Percentiles rank a stretch among this genome's conserved stretches.
Evolutionary conservation across 495 filamentous ascomycete genomes (phyloP).

Genomic region (Diplogelasinospora grovesii): DNA sequence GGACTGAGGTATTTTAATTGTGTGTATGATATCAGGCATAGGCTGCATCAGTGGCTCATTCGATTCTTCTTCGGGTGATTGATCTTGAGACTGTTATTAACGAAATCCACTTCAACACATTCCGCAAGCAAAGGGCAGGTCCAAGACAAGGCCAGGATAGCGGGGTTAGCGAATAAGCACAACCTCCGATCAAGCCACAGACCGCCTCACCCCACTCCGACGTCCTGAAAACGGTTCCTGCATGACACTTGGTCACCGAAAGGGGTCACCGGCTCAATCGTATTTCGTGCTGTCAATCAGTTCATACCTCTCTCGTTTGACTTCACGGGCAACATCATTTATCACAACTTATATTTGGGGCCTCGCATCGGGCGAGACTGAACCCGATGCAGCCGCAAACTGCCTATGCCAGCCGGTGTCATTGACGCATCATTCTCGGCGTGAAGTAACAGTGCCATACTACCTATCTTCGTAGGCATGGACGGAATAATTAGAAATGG

Average conservation of each 20-base stretch:
- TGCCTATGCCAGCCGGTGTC: background rate
- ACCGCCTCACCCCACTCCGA: too few relatives aligned
- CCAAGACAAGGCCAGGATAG: too few relatives aligned
- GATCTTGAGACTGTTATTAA: too few relatives aligned
- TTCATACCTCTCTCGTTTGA: background rate
- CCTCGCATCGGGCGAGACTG: background rate
- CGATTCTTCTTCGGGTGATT: too few relatives aligned
- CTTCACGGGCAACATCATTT: too few relatives aligned
- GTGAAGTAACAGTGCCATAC: too few relatives aligned
- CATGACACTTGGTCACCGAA: background rate
- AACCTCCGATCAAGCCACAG: background rate
- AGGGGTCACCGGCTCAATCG: background rate
- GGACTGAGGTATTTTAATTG: too few relatives aligned
- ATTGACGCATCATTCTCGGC: background rate
- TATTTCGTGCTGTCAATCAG: background rate
- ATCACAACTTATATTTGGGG: background rate
- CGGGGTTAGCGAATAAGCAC: background rate
- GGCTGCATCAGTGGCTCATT: too few relatives aligned
- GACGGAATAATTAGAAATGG: slow-evolving; percentile 1
- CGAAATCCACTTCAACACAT: too few relatives aligned
- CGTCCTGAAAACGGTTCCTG: slow-evolving; percentile 3
- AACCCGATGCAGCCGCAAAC: background rate
- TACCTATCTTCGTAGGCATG: too few relatives aligned
- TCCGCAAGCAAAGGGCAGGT: too few relatives aligned
- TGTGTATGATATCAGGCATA: too few relatives aligned